phyloP scores from a whole-genome alignment of 2,329 filamentous ascomycete genomes.

The Sporothrix brasiliensis region DNA sequence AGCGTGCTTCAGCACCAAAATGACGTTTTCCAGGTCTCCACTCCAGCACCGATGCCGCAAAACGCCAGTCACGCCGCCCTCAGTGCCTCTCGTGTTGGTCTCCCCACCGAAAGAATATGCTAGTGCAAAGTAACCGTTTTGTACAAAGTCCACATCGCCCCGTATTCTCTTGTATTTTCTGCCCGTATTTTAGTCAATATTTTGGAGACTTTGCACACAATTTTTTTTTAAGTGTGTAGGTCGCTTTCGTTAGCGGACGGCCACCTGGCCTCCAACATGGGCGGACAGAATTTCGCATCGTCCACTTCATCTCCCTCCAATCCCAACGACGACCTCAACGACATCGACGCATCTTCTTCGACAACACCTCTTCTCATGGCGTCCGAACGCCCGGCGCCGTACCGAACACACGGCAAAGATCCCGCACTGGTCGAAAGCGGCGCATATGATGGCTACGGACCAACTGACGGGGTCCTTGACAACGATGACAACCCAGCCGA shows the following conservation, averaged over 20 bases:
- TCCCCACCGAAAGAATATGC: not conserved
- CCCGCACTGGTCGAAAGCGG: not conserved
- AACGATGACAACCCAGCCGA: conserved; percentile 8
- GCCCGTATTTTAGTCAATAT: not conserved
- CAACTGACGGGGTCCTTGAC: too few species aligned
- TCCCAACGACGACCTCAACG: not conserved
- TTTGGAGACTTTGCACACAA: not conserved
- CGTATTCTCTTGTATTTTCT: not conserved
- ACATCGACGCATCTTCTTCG: not conserved
- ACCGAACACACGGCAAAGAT: conserved; percentile 17
- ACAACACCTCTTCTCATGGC: conserved; percentile 25
- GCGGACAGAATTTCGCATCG: not conserved
- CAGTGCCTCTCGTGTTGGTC: too few species aligned
- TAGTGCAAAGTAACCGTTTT: not conserved
- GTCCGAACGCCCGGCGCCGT: not conserved
- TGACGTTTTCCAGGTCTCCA: conserved; percentile 8
- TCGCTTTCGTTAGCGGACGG: not conserved
- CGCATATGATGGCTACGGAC: not conserved
- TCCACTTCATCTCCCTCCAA: not conserved
- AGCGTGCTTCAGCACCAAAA: conserved; percentile 21
- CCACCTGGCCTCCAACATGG: too few species aligned
- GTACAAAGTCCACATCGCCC: not conserved
- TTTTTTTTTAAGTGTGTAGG: not conserved
- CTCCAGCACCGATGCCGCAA: not conserved
- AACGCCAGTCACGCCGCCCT: not conserved